Evolutionary conservation across 2,329 filamentous ascomycete species (phyloP).

Genomic region (Cladophialophora carrionii): DNA sequence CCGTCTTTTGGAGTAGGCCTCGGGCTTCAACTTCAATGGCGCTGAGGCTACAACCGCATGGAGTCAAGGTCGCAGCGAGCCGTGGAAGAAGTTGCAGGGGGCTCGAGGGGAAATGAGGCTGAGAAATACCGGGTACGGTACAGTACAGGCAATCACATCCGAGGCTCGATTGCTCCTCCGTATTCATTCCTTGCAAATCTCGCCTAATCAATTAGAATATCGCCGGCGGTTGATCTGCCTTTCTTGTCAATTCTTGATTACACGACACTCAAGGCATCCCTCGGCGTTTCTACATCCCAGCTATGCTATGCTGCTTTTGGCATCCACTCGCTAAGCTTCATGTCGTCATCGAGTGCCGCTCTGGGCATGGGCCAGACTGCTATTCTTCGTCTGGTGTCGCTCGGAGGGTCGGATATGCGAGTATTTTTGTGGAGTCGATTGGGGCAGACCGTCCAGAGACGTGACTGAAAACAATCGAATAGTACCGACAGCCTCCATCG

Average conservation of each 20-base stretch:
- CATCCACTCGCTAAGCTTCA: neutral
- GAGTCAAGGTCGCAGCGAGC: neutral
- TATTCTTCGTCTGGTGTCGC: neutral
- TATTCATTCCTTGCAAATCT: neutral
- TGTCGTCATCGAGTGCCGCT: neutral
- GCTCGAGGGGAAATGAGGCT: neutral
- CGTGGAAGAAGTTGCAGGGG: neutral
- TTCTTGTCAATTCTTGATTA: no score
- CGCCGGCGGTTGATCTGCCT: no score
- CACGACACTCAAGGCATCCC: no score
- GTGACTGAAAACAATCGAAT: neutral
- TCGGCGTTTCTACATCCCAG: neutral
- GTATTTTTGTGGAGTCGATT: slow-evolving; percentile 1
- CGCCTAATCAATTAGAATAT: no score
- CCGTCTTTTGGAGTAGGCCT: slow-evolving; percentile 6
- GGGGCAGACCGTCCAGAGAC: neutral
- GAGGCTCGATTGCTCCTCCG: neutral
- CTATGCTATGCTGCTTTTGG: neutral
- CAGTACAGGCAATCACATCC: neutral
- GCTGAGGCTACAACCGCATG: neutral
- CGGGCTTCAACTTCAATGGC: neutral
- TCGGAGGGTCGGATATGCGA: neutral
- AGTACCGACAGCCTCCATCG: neutral
- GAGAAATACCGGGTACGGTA: neutral
- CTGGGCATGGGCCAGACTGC: neutral